Evolutionary conservation across 2,329 filamentous ascomycete genomes (phyloP).

Genomic region (Pseudopithomyces maydicus): DNA sequence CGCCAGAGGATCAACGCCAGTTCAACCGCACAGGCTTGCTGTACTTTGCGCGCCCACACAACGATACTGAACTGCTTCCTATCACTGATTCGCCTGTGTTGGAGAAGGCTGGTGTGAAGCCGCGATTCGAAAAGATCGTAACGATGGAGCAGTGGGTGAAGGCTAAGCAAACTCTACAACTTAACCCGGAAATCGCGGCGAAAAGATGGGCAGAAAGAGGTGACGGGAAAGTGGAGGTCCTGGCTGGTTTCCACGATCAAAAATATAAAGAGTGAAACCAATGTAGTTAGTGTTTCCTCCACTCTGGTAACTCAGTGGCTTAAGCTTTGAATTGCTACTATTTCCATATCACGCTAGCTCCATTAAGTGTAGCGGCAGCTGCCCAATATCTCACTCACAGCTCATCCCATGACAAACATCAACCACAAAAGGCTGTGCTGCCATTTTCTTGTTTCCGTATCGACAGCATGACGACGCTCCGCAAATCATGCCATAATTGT

Average conservation of each 20-base stretch:
- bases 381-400: not conserved
- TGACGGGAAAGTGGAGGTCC: conserved; percentile 28
- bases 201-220: conserved; percentile 28
- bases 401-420: not conserved
- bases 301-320: not conserved
- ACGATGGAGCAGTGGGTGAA: conserved; percentile 28
- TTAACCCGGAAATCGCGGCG: conserved; percentile 26
- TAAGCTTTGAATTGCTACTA: not conserved
- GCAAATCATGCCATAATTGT: conserved; percentile 10
- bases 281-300: not conserved
- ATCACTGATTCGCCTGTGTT: conserved; percentile 46
- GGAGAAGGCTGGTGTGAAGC: conserved; percentile 37
- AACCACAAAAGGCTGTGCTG: not conserved
- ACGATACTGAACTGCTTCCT: conserved; percentile 44
- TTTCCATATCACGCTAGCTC: not conserved
- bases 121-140: conserved; percentile 48
- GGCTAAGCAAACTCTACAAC: conserved; percentile 27
- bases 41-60: conserved; percentile 56
- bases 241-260: conserved; percentile 27
- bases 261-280: conserved; percentile 24
- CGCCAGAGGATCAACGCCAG: conserved; percentile 55
- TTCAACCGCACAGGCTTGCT: conserved; percentile 56
- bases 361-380: not conserved
- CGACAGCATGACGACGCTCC: conserved; percentile 4
- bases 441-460: not conserved